Conservation (phyloP, 352 stramenopile species). For the Phytophthora tentaculata region DNA sequence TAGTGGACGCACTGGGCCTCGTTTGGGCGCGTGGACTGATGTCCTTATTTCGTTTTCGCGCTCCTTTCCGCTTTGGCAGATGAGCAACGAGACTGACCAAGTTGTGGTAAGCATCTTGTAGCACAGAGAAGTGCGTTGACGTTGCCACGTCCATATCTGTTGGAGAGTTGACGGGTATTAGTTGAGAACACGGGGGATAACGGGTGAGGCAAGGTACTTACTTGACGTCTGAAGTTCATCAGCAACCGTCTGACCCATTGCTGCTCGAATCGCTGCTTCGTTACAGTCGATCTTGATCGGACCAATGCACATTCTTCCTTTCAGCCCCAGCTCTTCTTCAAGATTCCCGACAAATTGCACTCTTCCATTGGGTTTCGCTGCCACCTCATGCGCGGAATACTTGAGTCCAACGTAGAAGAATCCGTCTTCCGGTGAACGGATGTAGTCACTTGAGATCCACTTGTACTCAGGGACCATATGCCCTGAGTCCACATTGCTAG, state of each 20-base stretch:
- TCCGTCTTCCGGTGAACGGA: slow-evolving; percentile 62
- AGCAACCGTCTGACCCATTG: slow-evolving; percentile 27
- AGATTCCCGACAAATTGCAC: slow-evolving; percentile 28
- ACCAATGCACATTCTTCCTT: slow-evolving; percentile 64
- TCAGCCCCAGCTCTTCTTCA: slow-evolving; percentile 55
- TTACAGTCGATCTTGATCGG: slow-evolving; percentile 69
- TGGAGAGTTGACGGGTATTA: slow-evolving; percentile 5
- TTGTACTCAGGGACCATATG: slow-evolving; percentile 38
- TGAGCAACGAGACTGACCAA: slow-evolving; percentile 48
- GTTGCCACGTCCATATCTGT: slow-evolving; percentile 36
- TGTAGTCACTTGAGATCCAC: slow-evolving; percentile 70
- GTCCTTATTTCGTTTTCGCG: slow-evolving; percentile 4
- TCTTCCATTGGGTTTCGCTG: slow-evolving; percentile 17
- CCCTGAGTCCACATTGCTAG: slow-evolving; percentile 2
- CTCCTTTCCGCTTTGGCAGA: slow-evolving; percentile 36
- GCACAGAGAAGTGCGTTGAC: slow-evolving; percentile 54
- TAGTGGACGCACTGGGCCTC: slow-evolving; percentile 11
- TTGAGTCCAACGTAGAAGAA: slow-evolving; percentile 79
- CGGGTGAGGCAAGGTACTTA: slow-evolving; percentile 12
- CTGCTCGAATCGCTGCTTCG: slow-evolving; percentile 48
- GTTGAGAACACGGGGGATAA: background rate
- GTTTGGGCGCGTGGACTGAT: slow-evolving; percentile 21
- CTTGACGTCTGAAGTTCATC: slow-evolving; percentile 14
- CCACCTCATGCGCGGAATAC: slow-evolving; percentile 41
- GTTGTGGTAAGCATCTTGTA: slow-evolving; percentile 54